Evolutionary conservation across 768 basidiomycete genomes (phyloP).

Genomic region (Panaeolus cyanescens): DNA sequence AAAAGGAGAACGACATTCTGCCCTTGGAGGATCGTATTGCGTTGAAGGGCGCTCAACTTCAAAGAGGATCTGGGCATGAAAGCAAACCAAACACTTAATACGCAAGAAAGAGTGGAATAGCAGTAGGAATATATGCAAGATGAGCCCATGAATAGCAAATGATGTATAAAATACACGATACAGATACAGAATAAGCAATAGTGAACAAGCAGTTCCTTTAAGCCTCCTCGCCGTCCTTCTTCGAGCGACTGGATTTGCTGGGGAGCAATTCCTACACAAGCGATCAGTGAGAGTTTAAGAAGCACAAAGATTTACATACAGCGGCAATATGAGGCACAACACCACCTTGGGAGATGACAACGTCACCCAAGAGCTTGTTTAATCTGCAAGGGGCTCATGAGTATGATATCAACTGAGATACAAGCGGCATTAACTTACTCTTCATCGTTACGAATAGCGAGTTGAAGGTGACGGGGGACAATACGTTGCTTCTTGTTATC

Average conservation of each 20-base stretch:
- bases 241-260: constrained; percentile 43
- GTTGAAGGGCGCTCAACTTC: too few relatives aligned
- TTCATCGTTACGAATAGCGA: constrained; percentile 92
- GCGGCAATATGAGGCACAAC: constrained; percentile 71
- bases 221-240: constrained; percentile 31
- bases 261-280: constrained; percentile 40
- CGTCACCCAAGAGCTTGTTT: constrained; percentile 82
- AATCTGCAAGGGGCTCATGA: constrained; percentile 40
- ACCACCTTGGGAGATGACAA: constrained; percentile 94
- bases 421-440: constrained; percentile 47
- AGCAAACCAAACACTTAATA: too few relatives aligned
- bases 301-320: constrained; percentile 22
- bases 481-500: constrained; percentile 95
- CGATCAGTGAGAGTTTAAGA: constrained; percentile 3
- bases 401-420: neutral
- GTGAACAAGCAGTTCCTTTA: neutral
- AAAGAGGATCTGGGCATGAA: too few relatives aligned
- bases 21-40: too few relatives aligned
- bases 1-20: too few relatives aligned
- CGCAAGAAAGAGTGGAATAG: too few relatives aligned
- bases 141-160: neutral
- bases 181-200: neutral
- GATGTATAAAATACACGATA: neutral
- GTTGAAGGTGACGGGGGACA: constrained; percentile 90
- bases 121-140: too few relatives aligned